These are phyloP conservation scores for Diaporthe aspalathi DNA, from an alignment of 2,329 filamentous ascomycete species.

Conservation along the genomic window DNA sequence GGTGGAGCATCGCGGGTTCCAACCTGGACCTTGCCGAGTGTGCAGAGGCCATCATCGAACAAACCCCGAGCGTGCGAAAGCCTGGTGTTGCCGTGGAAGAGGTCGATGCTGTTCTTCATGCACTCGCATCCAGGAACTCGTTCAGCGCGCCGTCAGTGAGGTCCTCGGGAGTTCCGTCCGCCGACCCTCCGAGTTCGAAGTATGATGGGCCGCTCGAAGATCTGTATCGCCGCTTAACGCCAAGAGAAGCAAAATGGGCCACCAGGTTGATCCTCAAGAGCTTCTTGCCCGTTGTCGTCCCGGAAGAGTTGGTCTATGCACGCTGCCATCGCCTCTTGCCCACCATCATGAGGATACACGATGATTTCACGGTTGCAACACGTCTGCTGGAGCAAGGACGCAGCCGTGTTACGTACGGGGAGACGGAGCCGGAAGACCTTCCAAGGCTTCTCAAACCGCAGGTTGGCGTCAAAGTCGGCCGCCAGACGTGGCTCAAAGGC, in stretches of 20 bases:
- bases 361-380: slow-evolving; percentile 73
- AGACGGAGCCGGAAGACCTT: slow-evolving; percentile 41
- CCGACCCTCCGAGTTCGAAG: slow-evolving; percentile 40
- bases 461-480: slow-evolving; percentile 72
- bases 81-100: slow-evolving; percentile 73
- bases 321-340: slow-evolving; percentile 78
- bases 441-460: slow-evolving; percentile 60
- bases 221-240: slow-evolving; percentile 70
- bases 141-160: slow-evolving; percentile 77
- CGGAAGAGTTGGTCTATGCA: slow-evolving; percentile 65
- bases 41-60: slow-evolving; percentile 71
- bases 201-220: slow-evolving; percentile 61
- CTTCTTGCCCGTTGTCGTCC: slow-evolving; percentile 74
- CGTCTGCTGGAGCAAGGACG: slow-evolving; percentile 59
- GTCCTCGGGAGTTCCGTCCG: slow-evolving; percentile 43
- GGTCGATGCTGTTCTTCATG: slow-evolving; percentile 74
- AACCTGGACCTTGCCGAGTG: slow-evolving; percentile 78
- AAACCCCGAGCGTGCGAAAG: slow-evolving; percentile 61
- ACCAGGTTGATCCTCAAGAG: slow-evolving; percentile 83
- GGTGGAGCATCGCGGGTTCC: slow-evolving; percentile 68
- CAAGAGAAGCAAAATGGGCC: slow-evolving; percentile 87
- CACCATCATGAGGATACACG: slow-evolving; percentile 75
- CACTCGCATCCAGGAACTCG: slow-evolving; percentile 73
- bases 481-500: slow-evolving; percentile 73
- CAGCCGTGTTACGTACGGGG: slow-evolving; percentile 42